Conservation (phyloP, 495 filamentous ascomycete genomes). For the Penicillium ucsense region DNA sequence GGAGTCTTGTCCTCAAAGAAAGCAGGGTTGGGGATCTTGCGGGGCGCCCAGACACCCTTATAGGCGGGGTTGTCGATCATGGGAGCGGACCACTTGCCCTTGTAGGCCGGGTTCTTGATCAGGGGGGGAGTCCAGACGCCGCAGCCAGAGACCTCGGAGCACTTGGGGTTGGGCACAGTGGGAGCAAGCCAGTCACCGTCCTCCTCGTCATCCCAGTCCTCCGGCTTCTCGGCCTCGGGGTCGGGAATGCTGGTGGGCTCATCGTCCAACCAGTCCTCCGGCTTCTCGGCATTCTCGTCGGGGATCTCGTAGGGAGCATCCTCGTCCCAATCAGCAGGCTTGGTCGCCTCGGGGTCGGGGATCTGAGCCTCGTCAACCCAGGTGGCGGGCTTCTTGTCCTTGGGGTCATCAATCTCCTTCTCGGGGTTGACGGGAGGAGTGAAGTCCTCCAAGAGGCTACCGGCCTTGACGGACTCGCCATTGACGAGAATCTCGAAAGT, state of each 20-base stretch:
- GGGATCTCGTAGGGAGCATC: slow-evolving; percentile 92
- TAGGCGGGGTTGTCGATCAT: slow-evolving; percentile 97
- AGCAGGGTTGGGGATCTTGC: slow-evolving; percentile 93
- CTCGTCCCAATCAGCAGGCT: slow-evolving; percentile 99
- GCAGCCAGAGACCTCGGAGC: slow-evolving; percentile 85
- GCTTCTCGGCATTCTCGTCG: slow-evolving; percentile 84
- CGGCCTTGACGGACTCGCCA: slow-evolving; percentile 73
- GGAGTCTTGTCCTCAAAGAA: slow-evolving; percentile 98
- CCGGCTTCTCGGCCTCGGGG: slow-evolving; percentile 96
- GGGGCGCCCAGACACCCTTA: slow-evolving; percentile 91
- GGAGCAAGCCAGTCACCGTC: slow-evolving; percentile 97
- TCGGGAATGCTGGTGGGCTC: slow-evolving; percentile 81
- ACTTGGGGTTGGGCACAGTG: slow-evolving; percentile 93
- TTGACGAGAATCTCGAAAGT: slow-evolving; percentile 86
- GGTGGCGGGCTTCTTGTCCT: slow-evolving; percentile 88
- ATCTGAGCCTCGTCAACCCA: slow-evolving; percentile 95
- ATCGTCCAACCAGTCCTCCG: slow-evolving; percentile 92
- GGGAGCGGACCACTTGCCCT: slow-evolving; percentile 96
- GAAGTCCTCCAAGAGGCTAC: slow-evolving; percentile 93
- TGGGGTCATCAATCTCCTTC: slow-evolving; percentile 92
- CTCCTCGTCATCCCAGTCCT: slow-evolving; percentile 99
- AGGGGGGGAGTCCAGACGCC: slow-evolving; percentile 86
- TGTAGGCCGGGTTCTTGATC: slow-evolving; percentile 95
- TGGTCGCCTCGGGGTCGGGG: slow-evolving; percentile 82
- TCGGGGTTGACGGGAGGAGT: slow-evolving; percentile 84